Base-by-base conservation (phyloP, 2,329 filamentous ascomycete species). In the Colletotrichum sp. region DNA sequence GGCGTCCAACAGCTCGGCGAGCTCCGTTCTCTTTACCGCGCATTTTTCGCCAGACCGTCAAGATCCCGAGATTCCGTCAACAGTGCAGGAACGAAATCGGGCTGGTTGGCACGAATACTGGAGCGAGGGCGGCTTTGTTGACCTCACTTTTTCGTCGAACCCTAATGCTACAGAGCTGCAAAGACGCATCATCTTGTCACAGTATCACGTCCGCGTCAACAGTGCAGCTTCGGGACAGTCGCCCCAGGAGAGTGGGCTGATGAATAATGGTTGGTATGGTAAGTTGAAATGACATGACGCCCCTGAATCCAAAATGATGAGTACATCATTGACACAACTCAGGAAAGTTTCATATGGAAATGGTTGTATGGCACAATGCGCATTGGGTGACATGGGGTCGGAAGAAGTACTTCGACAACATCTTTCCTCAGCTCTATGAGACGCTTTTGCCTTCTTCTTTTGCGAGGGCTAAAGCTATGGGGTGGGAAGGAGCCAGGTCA, bases 231-330 rank as follows among this genome's bases (percentile, higher is more conserved):
- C 75, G 0, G 84, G 84, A 0, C 80, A 85, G 18, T 83, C 85
- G 1, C 86, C 86, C 0, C 86, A 88, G 76, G 87, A 88, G 79
- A 86, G 85, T 16, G 72, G 72, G 2, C 10, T 75, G 5, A 67
- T 88, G 79, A 88, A 88, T 49, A 88, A 88, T 49, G 87, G 87
- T 3, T 88, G 87, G 86, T 87, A 87, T 57, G 86, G 86, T 78
- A 79, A 52, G 80, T 77, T 5, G 7, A 4, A 15, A 18, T 32
- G 5, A 18, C 13, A 3, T 2, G 0, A 2, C 5, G 5, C 0
- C 3, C 9, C 3, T n/a, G 39, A 6, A 10, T 44, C 16, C 39
- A 10, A 0, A 10, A 49, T 49, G 5, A n/a, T 0, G 39, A 49
- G 39, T n/a, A 6, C 9, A 49, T 12, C 9, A n/a, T n/a, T 49